Base-by-base conservation (phyloP, 768 basidiomycete genomes). In the Lepiota brunneoincarnata region DNA sequence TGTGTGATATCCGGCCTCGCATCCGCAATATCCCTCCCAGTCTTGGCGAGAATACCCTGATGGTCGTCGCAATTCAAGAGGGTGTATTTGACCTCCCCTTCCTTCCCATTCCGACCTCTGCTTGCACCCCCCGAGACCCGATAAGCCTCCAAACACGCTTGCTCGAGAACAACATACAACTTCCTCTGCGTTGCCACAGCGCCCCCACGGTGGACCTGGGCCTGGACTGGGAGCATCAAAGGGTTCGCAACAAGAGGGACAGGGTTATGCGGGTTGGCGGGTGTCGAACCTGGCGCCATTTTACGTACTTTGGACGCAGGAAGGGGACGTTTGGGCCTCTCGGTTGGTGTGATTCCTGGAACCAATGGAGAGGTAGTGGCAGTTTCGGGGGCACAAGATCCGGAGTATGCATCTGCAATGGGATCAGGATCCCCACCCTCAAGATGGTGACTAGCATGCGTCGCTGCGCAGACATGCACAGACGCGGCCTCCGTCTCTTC, bases 1-100 rank as follows among this genome's bases (percentile, higher is more conserved):
- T 99, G 97, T 0, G 97, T 98, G 64, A 98, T 98, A 72, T 98
- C 97, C 2, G 97, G 97, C 59, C 97, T 77, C n/a, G 97, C 97
- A 72, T 98, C 95, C 14, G 97, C 97, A 57, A 98, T 98, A 72
- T 99, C 97, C 66, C 96, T 82, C 14, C 94, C 93, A 0, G 93
- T 97, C 72, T 97, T 98, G 4, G 97, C 96, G 58, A 99, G 77
- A 61, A 99, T 97, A 51, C 96, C 96, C 69, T 99, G 97, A 72
- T 98, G 97, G 61, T 98, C 97, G 67, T 98, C 97, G 69, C 97
- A 98, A 72, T 99, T 99, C 60, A 99, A 72, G 55, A 99, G 74
- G 7, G 94, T 94, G 71, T 98, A 98, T 72, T 98, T 98, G 55
- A 91, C 93, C 55, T 96, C 94, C 21, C 79, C 79, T 54, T 84